These are phyloP conservation scores for Talaromyces islandicus DNA, from an alignment of 2,329 filamentous ascomycete species.

Conservation along the genomic window DNA sequence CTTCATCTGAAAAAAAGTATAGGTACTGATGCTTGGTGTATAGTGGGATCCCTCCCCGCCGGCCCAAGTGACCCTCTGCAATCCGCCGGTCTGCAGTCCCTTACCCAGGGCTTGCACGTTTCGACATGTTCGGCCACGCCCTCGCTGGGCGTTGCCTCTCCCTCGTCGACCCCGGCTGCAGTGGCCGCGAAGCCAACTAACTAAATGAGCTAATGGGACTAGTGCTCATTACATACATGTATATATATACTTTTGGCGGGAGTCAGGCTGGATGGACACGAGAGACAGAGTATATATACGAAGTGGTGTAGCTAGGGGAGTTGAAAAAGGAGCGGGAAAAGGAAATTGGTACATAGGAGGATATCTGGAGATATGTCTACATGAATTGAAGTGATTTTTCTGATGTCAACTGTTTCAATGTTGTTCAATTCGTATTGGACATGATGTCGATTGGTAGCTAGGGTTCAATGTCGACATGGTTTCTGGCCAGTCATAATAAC, in stretches of 20 bases:
- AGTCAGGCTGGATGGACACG: background rate
- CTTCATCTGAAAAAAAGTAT: background rate
- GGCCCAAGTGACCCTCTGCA: slow-evolving; percentile 28
- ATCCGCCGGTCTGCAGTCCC: slow-evolving; percentile 25
- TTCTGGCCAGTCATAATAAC: no score
- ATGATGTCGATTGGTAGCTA: no score
- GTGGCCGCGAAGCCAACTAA: background rate
- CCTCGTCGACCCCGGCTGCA: background rate
- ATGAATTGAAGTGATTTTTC: no score
- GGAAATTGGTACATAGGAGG: background rate
- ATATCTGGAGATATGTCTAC: background rate
- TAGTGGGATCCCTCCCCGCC: slow-evolving; percentile 40
- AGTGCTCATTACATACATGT: background rate
- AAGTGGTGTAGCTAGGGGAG: background rate
- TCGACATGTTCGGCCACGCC: slow-evolving; percentile 10
- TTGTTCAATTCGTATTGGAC: no score
- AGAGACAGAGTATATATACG: background rate
- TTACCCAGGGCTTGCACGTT: slow-evolving; percentile 23
- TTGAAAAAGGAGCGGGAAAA: background rate
- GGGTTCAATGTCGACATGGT: no score
- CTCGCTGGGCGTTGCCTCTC: background rate
- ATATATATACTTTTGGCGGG: background rate
- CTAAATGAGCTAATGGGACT: background rate
- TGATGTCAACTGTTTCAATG: no score
- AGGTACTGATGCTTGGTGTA: background rate